Base-by-base conservation (phyloP, 2,329 filamentous ascomycete genomes). In the Chaetoscypha palmicola region DNA sequence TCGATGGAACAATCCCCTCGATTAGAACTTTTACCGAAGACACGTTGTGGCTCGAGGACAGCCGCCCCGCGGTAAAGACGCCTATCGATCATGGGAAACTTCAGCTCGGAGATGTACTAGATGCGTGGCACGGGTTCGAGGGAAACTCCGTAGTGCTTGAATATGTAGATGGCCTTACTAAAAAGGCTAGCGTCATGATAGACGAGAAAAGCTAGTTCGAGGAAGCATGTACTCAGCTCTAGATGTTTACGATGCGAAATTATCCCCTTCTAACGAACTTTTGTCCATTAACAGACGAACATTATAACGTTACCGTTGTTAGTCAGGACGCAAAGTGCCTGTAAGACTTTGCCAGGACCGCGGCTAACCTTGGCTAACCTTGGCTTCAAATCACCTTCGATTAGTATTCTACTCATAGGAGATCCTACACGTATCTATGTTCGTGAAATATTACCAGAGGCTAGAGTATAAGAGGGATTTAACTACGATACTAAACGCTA, bases 101-200 rank as follows among this genome's bases (percentile, higher is more conserved):
- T 45, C 35, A 48, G 14, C 41, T 45, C 14, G 45, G 32, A 48
- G 41, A 48, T 31, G 32, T 67, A 64, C 49, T 63, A 66, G 41
- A 62, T 58, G 8, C 57, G 57, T 16, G 60, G 61, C 0, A 33
- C 60, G 16, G 64, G 66, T 38, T 56, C 66, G 26, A 55, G 57
- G 8, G 59, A 64, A 26, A 66, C 67, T 30, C 59, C 24, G 45
- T 48, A 48, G 38, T 48, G 22, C 45, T 48, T 34, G 30, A 48
- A 33, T 41, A 33, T 17, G 26, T 32, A 20, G 22, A 48, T 45
- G 20, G 32, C 23, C 33, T 45, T 2, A 39, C 24, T 37, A 14
- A 45, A 48, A 41, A 48, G 41, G 30, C 31, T 30, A 17, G 45
- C 42, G 45, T 24, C 37, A 14, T 16, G 23, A 42, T 23, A 26